Conservation (phyloP, 305 asterid species). For the Fraxinus floribunda region DNA sequence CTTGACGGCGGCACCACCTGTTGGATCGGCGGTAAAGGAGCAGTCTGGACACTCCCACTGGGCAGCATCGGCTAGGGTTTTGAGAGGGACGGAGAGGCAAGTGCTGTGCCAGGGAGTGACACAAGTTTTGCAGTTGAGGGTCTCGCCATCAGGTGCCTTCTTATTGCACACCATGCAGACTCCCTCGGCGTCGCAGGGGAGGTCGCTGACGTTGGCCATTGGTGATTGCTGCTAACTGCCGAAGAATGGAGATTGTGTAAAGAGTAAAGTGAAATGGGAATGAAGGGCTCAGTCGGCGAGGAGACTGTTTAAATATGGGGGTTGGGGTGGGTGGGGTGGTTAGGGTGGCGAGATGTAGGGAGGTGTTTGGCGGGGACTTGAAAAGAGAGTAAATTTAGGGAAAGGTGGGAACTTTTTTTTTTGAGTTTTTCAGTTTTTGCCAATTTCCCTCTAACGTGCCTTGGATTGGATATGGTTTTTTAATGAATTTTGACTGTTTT, state of each 20-base stretch:
- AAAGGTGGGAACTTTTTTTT: conserved; percentile 18
- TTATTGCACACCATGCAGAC: conserved; percentile 73
- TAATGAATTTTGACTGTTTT: not conserved
- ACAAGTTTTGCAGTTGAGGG: conserved; percentile 70
- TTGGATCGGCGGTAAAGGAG: conserved; percentile 22
- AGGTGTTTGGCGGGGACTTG: conserved; percentile 44
- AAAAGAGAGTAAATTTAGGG: conserved; percentile 15
- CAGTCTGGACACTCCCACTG: conserved; percentile 91
- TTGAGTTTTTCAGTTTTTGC: conserved; percentile 33
- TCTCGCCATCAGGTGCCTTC: conserved; percentile 46
- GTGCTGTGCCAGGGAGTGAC: conserved; percentile 83
- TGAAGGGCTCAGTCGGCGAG: conserved; percentile 34
- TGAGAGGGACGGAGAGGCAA: conserved; percentile 50
- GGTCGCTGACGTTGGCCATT: conserved; percentile 59
- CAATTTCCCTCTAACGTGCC: conserved; percentile 27
- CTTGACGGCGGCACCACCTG: conserved; percentile 12
- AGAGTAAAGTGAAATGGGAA: conserved; percentile 27
- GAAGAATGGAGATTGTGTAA: not conserved
- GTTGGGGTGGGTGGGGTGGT: not conserved
- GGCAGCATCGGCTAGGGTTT: conserved; percentile 55
- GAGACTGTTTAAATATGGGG: conserved; percentile 24
- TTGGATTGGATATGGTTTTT: not conserved
- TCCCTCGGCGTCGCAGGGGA: conserved; percentile 88
- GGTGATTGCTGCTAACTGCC: conserved; percentile 1
- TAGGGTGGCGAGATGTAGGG: conserved; percentile 24